Conservation (phyloP, 2,329 filamentous ascomycete species). For the Xylariaceae sp. region DNA sequence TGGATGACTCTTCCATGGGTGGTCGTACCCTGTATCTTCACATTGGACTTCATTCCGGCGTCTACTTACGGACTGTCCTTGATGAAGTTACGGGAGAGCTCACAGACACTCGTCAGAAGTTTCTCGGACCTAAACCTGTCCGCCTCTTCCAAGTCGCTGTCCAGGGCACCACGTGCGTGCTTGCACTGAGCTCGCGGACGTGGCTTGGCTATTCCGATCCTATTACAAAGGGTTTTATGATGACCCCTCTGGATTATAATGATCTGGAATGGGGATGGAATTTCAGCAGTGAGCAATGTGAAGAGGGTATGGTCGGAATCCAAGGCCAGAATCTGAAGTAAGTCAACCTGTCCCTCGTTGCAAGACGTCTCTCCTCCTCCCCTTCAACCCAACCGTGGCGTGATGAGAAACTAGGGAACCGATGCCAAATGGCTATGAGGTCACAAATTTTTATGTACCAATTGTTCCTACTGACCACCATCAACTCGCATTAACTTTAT, state of each 20-base stretch:
- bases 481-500: slow-evolving; percentile 24
- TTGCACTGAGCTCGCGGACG: slow-evolving; percentile 87
- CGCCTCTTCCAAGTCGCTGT: slow-evolving; percentile 89
- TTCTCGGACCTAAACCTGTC: slow-evolving; percentile 84
- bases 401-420: slow-evolving; percentile 63
- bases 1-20: slow-evolving; percentile 88
- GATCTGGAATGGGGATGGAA: slow-evolving; percentile 92
- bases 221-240: slow-evolving; percentile 79
- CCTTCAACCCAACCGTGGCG: slow-evolving; percentile 25
- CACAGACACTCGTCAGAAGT: slow-evolving; percentile 89
- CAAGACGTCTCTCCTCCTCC: slow-evolving; percentile 9
- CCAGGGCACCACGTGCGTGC: slow-evolving; percentile 74
- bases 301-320: slow-evolving; percentile 90
- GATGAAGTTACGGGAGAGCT: slow-evolving; percentile 95
- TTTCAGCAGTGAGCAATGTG: slow-evolving; percentile 90
- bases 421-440: slow-evolving; percentile 53
- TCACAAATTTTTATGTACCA: slow-evolving; percentile 56
- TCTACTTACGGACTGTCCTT: slow-evolving; percentile 90
- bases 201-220: slow-evolving; percentile 94
- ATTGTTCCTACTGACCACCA: slow-evolving; percentile 92
- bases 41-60: slow-evolving; percentile 90
- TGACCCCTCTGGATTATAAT: slow-evolving; percentile 85
- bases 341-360: slow-evolving; percentile 33
- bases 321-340: slow-evolving; percentile 85
- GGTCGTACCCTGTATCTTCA: slow-evolving; percentile 89